phyloP scores from a whole-genome alignment of 306 rosid genomes.

The Oemleria cerasiformis region DNA sequence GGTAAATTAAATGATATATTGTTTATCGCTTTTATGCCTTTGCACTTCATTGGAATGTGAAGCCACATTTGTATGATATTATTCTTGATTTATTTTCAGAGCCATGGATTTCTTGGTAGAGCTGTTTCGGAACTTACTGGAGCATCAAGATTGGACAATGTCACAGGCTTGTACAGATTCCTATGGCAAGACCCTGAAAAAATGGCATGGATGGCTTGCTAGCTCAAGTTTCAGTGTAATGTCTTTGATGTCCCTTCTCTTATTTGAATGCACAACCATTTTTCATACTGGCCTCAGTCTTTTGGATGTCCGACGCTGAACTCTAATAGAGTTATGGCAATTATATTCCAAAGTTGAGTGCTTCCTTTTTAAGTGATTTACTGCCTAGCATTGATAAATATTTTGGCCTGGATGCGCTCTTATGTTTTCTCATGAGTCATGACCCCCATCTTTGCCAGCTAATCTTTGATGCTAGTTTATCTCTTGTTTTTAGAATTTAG shows the following conservation, averaged over 20 bases:
- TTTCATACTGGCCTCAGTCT: neutral
- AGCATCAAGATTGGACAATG: constrained; percentile 90
- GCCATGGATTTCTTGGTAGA: constrained; percentile 97
- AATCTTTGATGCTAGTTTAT: neutral
- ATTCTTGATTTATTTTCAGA: constrained; percentile 43
- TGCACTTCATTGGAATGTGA: neutral
- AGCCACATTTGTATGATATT: neutral
- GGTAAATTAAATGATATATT: constrained; percentile 32
- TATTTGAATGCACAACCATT: neutral
- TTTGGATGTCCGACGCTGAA: neutral
- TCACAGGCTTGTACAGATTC: constrained; percentile 88
- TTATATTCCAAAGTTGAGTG: neutral
- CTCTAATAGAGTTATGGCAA: neutral
- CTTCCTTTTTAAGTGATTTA: neutral
- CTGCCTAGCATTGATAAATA: neutral
- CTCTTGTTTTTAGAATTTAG: neutral
- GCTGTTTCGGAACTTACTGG: constrained; percentile 73
- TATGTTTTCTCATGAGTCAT: neutral
- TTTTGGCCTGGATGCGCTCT: neutral
- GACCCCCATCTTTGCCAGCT: neutral
- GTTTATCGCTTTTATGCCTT: neutral
- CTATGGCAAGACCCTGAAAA: constrained; percentile 82
- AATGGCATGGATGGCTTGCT: constrained; percentile 99
- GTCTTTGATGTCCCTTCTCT: constrained; percentile 25
- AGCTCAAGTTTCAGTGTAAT: constrained; percentile 91